Evolutionary conservation across 2,329 filamentous ascomycete species (phyloP), one percentile per base, ranked within the genome.

Genomic region (Xylaria arbuscula): DNA sequence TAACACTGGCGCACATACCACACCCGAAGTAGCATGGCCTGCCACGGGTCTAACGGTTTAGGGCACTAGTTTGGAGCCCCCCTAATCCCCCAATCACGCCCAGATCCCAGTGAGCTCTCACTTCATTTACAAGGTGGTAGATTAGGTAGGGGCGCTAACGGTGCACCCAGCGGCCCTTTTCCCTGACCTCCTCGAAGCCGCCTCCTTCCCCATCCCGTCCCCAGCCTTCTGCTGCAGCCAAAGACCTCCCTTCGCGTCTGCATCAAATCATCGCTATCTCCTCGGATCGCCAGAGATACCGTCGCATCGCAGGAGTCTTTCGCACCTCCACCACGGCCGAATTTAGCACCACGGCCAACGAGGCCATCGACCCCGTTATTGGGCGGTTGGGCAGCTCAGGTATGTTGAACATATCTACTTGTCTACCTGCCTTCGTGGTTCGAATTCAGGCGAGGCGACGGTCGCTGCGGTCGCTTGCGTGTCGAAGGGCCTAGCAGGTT

Each of bases 61-160:
- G 17, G 58, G 66, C 47, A 60, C 62, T 65, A 53, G 54, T 24
- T 64, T 66, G 56, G 62, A 42, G 50, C 62, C 65, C 69, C 70
- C 68, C 68, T 66, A 64, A 10, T 42, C 32, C 58, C 69, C 64
- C 62, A 69, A 71, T 67, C 67, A 69, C 42, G 70, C 64, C 61
- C 55, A 38, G 42, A 45, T 61, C 57, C 62, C 66, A 61, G 62
- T 59, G 60, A 54, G 58, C 64, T 40, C 63, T 53, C 64, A 58
- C 64, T 67, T 71, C 67, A 70, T 67, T 70, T 64, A 66, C 28
- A 28, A 28, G 64, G 38, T 60, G 50, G 66, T 58, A 69, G 66
- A 71, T 69, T 71, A 71, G 66, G 66, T 71, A 66, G 68, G 66
- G 65, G 70, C 66, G 68, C 70, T 71, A 71, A 68, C 67, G 70